Conservation (phyloP, 495 filamentous ascomycete genomes). For the Penicilliopsis zonata region DNA sequence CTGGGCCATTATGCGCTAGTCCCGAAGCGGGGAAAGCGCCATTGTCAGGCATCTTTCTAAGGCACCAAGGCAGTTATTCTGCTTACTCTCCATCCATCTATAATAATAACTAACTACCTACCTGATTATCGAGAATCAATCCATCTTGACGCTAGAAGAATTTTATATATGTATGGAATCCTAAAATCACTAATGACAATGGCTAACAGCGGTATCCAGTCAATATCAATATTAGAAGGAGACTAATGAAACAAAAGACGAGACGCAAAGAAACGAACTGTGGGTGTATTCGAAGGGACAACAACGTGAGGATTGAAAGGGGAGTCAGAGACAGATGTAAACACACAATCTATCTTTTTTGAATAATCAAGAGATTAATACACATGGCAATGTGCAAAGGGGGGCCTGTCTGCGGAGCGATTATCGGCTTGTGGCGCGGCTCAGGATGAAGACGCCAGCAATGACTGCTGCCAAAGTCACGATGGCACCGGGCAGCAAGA, state of each 20-base stretch:
- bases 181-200: conserved; percentile 5
- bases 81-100: too few relatives aligned
- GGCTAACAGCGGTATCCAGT: conserved; percentile 18
- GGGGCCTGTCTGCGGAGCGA: neutral
- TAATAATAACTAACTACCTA: too few relatives aligned
- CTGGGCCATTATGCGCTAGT: neutral
- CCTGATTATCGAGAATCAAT: neutral
- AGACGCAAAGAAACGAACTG: neutral
- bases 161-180: neutral
- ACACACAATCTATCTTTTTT: neutral
- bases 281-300: neutral
- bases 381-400: neutral
- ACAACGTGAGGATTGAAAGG: neutral
- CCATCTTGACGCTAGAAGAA: neutral
- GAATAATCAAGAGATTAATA: neutral
- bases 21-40: too few relatives aligned
- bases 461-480: conserved; percentile 92
- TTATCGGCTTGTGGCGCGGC: conserved; percentile 59
- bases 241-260: conserved; percentile 9
- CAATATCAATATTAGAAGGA: conserved; percentile 19
- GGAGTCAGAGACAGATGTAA: neutral
- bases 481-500: conserved; percentile 86
- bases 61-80: neutral
- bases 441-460: conserved; percentile 83
- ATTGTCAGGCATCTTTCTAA: neutral